Conservation (phyloP, 202 grass and related monocot species). For the Digitaria exilis region DNA sequence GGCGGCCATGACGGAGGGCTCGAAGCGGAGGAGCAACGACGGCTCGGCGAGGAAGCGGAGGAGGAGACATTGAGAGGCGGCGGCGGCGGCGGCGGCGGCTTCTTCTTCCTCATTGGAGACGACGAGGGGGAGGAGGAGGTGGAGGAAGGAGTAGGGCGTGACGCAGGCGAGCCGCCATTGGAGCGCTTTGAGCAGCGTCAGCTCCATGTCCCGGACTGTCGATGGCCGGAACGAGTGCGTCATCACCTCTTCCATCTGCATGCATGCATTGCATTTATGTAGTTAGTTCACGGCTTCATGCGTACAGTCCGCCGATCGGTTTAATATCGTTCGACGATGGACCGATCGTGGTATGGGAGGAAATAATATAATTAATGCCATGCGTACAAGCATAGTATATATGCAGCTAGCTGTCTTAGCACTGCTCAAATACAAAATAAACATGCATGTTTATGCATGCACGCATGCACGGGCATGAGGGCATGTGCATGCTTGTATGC, state of each 20-base stretch:
- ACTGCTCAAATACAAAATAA: no score
- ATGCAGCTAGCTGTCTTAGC: no score
- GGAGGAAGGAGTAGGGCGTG: conserved; percentile 69
- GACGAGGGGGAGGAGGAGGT: conserved; percentile 26
- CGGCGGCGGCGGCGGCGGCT: not conserved
- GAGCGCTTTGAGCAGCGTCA: conserved; percentile 73
- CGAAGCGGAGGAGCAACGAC: conserved; percentile 52
- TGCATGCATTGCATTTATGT: not conserved
- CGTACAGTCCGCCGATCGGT: not conserved
- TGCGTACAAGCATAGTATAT: no score
- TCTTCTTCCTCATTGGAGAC: not conserved
- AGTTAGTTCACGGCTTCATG: not conserved
- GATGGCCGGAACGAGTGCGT: conserved; percentile 51
- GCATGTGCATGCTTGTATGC: not conserved
- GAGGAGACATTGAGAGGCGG: conserved; percentile 38
- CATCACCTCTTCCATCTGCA: conserved; percentile 63
- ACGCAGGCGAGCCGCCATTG: conserved; percentile 83
- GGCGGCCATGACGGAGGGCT: conserved; percentile 44
- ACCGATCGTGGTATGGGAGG: no score
- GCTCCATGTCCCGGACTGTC: conserved; percentile 70
- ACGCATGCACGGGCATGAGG: not conserved
- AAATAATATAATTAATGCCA: no score
- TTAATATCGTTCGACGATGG: no score
- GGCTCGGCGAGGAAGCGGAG: conserved; percentile 59
- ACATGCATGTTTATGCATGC: not conserved